A percentile compares a stretch with the other conserved stretches of the same genome.
Evolutionary conservation across 1,284 basidiomycete genomes (phyloP).

Genomic region (Trichosporon sp.): DNA sequence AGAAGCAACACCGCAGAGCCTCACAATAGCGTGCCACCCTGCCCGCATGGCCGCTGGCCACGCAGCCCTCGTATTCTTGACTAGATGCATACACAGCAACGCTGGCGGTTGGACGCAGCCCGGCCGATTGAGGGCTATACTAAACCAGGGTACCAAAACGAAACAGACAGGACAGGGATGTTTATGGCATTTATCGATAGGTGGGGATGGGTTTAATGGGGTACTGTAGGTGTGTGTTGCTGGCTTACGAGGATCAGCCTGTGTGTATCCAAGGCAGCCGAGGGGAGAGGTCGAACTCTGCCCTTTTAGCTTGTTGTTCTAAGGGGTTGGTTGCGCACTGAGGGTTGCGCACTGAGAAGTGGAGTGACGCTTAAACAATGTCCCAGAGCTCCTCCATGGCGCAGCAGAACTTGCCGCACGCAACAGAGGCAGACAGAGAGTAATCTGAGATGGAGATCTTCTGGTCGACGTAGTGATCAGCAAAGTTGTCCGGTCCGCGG

Average conservation of each 20-base stretch:
- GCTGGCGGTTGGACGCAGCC: not conserved
- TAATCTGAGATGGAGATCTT: slow-evolving; percentile 97
- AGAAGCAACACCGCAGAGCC: not conserved
- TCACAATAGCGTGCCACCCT: no score
- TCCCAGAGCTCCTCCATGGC: slow-evolving; percentile 63
- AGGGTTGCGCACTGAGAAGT: no score
- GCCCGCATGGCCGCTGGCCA: no score
- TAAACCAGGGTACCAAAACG: not conserved
- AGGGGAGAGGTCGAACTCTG: not conserved
- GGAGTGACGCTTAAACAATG: slow-evolving; percentile 50
- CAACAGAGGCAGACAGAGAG: slow-evolving; percentile 87
- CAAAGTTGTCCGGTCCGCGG: slow-evolving; percentile 91
- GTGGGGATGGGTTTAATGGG: not conserved
- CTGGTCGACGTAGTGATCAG: slow-evolving; percentile 87
- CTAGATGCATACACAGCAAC: slow-evolving; percentile 26
- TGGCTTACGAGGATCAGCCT: not conserved
- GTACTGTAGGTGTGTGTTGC: not conserved
- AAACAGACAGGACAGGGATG: not conserved
- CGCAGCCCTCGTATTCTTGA: not conserved
- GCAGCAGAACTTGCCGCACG: slow-evolving; percentile 81
- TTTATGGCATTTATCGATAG: not conserved
- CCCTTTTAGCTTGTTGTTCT: not conserved
- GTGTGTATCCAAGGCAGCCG: not conserved
- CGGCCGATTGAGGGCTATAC: not conserved
- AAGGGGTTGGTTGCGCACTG: no score